Conservation (phyloP, 345 rosid genomes). For the Brassica rapa region DNA sequence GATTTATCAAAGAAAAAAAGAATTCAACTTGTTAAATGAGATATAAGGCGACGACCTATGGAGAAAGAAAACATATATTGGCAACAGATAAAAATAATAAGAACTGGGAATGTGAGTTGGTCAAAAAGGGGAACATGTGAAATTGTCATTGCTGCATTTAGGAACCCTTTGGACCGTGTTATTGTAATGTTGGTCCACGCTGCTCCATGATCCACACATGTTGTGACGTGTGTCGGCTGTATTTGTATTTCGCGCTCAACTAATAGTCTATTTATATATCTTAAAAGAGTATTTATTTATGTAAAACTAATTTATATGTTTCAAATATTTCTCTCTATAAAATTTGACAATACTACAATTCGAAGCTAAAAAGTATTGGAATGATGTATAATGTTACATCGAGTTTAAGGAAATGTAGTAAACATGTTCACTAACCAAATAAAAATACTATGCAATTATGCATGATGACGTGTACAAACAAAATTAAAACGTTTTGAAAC, state of each 20-base stretch:
- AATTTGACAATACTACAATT: conserved; percentile 5
- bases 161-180: conserved; percentile 32
- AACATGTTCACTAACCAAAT: not conserved
- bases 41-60: conserved; percentile 25
- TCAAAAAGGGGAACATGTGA: conserved; percentile 4
- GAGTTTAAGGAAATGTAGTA: not conserved
- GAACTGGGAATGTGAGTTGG: not conserved
- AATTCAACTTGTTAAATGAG: conserved; percentile 2
- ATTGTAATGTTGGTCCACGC: conserved; percentile 34
- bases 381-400: not conserved
- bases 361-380: not conserved
- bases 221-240: conserved; percentile 28
- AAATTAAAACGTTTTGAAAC: not conserved
- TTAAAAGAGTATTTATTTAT: not conserved
- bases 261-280: not conserved
- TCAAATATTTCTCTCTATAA: not conserved
- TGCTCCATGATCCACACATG: conserved; percentile 27
- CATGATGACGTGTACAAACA: conserved; percentile 7
- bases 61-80: not conserved
- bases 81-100: not conserved
- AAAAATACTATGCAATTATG: not conserved
- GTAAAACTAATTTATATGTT: not conserved
- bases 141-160: conserved; percentile 30
- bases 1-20: no score
- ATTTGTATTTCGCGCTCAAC: not conserved